phyloP scores from a whole-genome alignment of 805 yeast genomes.

The Isabelozyma gotoi region DNA sequence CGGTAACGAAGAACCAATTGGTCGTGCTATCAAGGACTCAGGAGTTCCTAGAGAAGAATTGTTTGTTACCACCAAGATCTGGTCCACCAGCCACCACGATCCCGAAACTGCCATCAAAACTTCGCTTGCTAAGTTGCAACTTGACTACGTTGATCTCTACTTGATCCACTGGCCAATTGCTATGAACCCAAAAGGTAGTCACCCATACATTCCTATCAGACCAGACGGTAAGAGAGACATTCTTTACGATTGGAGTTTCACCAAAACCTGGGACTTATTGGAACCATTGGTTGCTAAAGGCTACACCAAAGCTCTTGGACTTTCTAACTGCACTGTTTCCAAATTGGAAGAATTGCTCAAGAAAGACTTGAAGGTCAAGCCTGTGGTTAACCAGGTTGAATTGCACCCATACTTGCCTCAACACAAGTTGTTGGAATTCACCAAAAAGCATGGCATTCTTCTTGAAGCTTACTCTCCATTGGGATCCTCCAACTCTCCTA shows the following conservation, averaged over 20 bases:
- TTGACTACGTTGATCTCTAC: constrained; percentile 77
- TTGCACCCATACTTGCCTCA: constrained; percentile 47
- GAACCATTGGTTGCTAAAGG: constrained; percentile 57
- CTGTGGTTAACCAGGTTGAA: constrained; percentile 77
- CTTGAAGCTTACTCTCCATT: constrained; percentile 80
- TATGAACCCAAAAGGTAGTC: constrained; percentile 38
- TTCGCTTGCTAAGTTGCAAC: constrained; percentile 60
- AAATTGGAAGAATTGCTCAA: constrained; percentile 44
- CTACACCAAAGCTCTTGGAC: constrained; percentile 68
- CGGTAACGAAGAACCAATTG: constrained; percentile 65
- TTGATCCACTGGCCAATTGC: constrained; percentile 78
- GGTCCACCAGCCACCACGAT: constrained; percentile 53
- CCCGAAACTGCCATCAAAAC: constrained; percentile 54
- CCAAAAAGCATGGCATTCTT: constrained; percentile 18
- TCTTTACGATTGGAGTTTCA: constrained; percentile 35
- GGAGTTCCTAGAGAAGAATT: constrained; percentile 65
- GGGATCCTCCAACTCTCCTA: constrained; percentile 59
- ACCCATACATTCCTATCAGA: constrained; percentile 30
- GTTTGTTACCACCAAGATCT: constrained; percentile 71
- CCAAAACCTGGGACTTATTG: constrained; percentile 55
- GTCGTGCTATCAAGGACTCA: constrained; percentile 51
- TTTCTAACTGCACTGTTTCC: constrained; percentile 65
- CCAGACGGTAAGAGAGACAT: constrained; percentile 38
- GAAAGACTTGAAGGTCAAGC: constrained; percentile 51
- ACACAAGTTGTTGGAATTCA: constrained; percentile 59